Evolutionary conservation across 768 basidiomycete genomes (phyloP), one percentile per base, ranked within the genome.

Genomic region (Agaricus blazei): DNA sequence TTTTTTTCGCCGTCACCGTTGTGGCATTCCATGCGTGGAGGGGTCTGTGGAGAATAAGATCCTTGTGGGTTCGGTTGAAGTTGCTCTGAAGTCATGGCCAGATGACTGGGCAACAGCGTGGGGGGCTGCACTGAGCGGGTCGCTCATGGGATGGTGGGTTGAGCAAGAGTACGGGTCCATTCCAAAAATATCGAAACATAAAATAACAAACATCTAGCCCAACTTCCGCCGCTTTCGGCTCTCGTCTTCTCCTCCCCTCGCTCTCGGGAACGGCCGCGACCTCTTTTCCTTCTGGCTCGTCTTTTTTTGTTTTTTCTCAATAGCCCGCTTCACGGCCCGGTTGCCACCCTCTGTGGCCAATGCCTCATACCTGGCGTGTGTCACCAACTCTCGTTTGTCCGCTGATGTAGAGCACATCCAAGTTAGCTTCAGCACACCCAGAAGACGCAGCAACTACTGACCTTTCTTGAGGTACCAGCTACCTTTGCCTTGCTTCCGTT

Each of bases 221-320:
- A 34, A 19, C 19, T 11, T 34, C 7, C 34, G 34, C 34, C 34
- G 34, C 11, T 7, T 34, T 34, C 34, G 11, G 34, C 34, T 34
- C 34, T 34, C 34, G 11, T 34, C 1, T 7, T 11, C 11, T 8
- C 34, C 7, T 52, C 48, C 45, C 59, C 54, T 42, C 57, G 53
- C 52, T 59, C 61, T 52, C 61, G 58, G 23, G 60, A 84, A 87
- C 11, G 94, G 94, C 51, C 92, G 75, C 54, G 80, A 85, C 63
- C 82, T 88, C 71, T 95, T 96, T 75, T 96, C 94, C 68, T 89
- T 93, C 69, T 93, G 90, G 49, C 79, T 79, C 19, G 87, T 73
- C 75, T 94, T 96, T 68, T 83, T 90, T 70, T 90, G 85, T 68
- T 85, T 93, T 79, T 90, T 95, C 62, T 90, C 90, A 28, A 96